Conservation (phyloP, 208 protist genomes). For the Leishmania mexicana region DNA sequence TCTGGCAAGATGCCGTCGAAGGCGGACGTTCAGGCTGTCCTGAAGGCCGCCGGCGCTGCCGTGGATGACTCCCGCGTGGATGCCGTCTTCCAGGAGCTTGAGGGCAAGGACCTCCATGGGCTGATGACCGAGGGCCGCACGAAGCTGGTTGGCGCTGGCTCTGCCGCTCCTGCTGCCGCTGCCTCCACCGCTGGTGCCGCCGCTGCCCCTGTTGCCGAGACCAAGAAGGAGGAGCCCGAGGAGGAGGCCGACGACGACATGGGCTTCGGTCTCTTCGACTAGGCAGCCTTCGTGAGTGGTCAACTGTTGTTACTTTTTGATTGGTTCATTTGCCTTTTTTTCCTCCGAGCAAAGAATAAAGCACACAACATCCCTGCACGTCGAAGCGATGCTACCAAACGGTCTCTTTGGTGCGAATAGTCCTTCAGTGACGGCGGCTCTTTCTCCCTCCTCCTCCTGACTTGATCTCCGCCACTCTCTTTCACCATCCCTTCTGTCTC, state of each 20-base stretch:
- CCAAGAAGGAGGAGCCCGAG: slow-evolving; percentile 63
- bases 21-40: slow-evolving; percentile 86
- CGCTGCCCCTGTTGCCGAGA: slow-evolving; percentile 51
- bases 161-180: slow-evolving; percentile 41
- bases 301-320: neutral
- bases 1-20: slow-evolving; percentile 82
- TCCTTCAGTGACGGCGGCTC: neutral
- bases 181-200: slow-evolving; percentile 36
- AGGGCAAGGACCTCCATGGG: slow-evolving; percentile 92
- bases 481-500: neutral
- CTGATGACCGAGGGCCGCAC: slow-evolving; percentile 82
- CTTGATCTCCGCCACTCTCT: neutral
- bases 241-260: slow-evolving; percentile 90
- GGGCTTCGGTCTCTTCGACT: slow-evolving; percentile 94
- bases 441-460: neutral
- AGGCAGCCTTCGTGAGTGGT: slow-evolving; percentile 15
- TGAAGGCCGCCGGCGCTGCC: slow-evolving; percentile 86
- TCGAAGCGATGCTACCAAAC: neutral
- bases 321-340: neutral
- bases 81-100: slow-evolving; percentile 80
- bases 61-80: slow-evolving; percentile 71
- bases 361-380: neutral
- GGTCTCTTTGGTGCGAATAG: neutral
- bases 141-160: slow-evolving; percentile 84
- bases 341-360: neutral